A percentile compares a stretch with the other conserved stretches of the same genome.
Evolutionary conservation across 1,139 yeast species (phyloP).

Genomic region (Pichia sp.): DNA sequence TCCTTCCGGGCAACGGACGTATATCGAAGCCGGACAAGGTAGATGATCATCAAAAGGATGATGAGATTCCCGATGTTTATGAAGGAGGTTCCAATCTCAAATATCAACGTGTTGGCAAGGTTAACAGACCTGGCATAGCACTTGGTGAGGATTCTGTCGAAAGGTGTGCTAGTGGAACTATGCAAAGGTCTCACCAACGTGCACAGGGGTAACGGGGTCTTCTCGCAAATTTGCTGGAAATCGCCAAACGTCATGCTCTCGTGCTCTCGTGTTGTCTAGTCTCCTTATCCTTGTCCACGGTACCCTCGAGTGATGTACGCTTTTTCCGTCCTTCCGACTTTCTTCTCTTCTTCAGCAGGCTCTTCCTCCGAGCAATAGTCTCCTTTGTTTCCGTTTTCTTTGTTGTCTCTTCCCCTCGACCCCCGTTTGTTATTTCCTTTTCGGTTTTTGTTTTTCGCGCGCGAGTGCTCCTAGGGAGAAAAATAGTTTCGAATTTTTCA

Average conservation of each 20-base stretch:
- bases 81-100: slow-evolving; percentile 86
- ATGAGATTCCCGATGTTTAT: slow-evolving; percentile 72
- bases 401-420: background rate
- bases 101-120: slow-evolving; percentile 85
- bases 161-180: slow-evolving; percentile 19
- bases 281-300: background rate
- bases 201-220: slow-evolving; percentile 76
- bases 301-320: too few species aligned
- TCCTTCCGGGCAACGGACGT: slow-evolving; percentile 93
- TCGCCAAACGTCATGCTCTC: slow-evolving; percentile 56
- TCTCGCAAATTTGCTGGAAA: slow-evolving; percentile 61
- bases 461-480: background rate
- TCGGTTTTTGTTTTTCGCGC: background rate
- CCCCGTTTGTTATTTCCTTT: background rate
- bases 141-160: slow-evolving; percentile 59
- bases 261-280: background rate
- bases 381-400: background rate
- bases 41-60: slow-evolving; percentile 65
- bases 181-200: slow-evolving; percentile 47
- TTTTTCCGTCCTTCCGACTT: background rate
- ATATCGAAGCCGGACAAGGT: slow-evolving; percentile 74
- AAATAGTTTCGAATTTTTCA: too few species aligned
- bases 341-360: background rate
- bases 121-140: slow-evolving; percentile 87
- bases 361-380: background rate